Percentiles rank a stretch among this genome's conserved stretches.
Evolutionary conservation across 2,329 filamentous ascomycete species (phyloP).

Genomic region (Colletotrichum spaethianum): DNA sequence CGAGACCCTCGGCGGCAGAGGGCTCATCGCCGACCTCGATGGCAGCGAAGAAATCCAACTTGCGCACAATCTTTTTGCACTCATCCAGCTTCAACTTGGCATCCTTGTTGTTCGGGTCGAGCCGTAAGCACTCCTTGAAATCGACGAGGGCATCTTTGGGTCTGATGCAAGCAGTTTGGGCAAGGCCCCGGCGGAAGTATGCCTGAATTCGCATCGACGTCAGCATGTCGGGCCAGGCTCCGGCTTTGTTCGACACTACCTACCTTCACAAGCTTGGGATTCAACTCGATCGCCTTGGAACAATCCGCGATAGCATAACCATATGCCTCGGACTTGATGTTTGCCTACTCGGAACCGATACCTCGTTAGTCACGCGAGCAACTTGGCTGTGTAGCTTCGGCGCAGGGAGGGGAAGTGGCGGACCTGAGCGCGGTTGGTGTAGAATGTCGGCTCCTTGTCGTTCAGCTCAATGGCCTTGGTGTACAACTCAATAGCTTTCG

Average conservation of each 20-base stretch:
- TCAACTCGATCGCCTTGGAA: conserved; percentile 90
- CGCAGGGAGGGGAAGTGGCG: conserved; percentile 24
- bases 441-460: conserved; percentile 89
- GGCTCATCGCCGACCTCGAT: conserved; percentile 95
- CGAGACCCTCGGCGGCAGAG: conserved; percentile 90
- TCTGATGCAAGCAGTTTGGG: conserved; percentile 90
- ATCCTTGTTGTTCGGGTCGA: conserved; percentile 90
- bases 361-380: conserved; percentile 64
- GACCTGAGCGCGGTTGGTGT: conserved; percentile 95
- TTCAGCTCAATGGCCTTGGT: conserved; percentile 89
- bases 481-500: conserved; percentile 85
- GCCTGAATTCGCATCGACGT: conserved; percentile 68
- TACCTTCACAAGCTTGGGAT: conserved; percentile 91
- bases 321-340: conserved; percentile 96
- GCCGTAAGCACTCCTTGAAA: conserved; percentile 90
- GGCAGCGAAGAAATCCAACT: conserved; percentile 92
- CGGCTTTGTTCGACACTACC: conserved; percentile 40
- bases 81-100: conserved; percentile 92
- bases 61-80: conserved; percentile 94
- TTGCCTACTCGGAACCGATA: conserved; percentile 69
- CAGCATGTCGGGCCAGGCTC: conserved; percentile 25
- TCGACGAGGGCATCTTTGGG: conserved; percentile 91
- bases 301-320: conserved; percentile 94
- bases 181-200: conserved; percentile 93
- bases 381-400: conserved; percentile 1